Evolutionary conservation across 306 rosid genomes (phyloP).

Genomic region (Casuarina equisetifolia): DNA sequence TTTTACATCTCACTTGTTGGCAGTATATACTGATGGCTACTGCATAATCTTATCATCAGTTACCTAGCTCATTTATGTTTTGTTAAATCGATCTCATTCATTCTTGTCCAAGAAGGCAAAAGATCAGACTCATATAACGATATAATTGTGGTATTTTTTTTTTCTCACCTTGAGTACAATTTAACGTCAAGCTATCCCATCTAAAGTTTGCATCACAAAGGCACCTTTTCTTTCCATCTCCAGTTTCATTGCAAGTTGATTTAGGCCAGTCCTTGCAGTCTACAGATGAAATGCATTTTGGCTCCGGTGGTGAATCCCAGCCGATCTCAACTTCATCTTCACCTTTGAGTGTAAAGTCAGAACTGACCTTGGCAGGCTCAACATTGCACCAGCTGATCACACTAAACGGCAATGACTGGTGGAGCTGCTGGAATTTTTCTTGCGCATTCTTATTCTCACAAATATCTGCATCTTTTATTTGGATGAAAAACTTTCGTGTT

Average conservation of each 20-base stretch:
- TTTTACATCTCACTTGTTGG: no score
- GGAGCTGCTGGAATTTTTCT: conserved; percentile 42
- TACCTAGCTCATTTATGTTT: not conserved
- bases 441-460: conserved; percentile 38
- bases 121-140: no score
- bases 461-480: conserved; percentile 33
- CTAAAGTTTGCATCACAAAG: conserved; percentile 45
- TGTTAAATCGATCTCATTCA: not conserved
- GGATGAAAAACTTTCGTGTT: conserved; percentile 41
- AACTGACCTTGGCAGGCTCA: conserved; percentile 38
- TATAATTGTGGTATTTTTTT: no score
- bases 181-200: conserved; percentile 62
- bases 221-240: conserved; percentile 52
- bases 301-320: conserved; percentile 56
- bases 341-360: conserved; percentile 36
- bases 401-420: conserved; percentile 60
- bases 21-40: not conserved
- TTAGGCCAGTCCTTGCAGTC: conserved; percentile 74
- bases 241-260: conserved; percentile 56
- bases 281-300: conserved; percentile 48
- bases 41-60: not conserved
- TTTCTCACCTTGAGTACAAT: conserved; percentile 54
- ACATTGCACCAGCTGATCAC: conserved; percentile 44
- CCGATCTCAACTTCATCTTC: conserved; percentile 55
- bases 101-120: not conserved